These are phyloP conservation scores for Spizellomyces punctatus DNA, from an alignment of 192 early-diverging fungal species.

Conservation along the genomic window DNA sequence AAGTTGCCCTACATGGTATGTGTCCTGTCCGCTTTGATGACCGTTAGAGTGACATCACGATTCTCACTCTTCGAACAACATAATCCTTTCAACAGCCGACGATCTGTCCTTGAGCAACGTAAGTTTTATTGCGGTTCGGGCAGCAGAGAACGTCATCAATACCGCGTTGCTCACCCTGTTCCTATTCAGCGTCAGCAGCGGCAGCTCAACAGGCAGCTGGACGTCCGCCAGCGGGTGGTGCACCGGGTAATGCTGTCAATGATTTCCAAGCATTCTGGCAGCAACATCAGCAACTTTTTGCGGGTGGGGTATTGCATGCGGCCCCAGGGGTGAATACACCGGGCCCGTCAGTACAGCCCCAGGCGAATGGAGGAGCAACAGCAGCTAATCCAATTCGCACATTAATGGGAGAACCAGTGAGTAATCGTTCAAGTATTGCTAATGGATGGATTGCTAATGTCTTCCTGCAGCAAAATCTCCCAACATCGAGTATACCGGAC, in stretches of 20 bases:
- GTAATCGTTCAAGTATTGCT: too few species aligned
- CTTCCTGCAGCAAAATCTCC: too few species aligned
- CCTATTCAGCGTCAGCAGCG: conserved; percentile 17
- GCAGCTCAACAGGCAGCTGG: conserved; percentile 13
- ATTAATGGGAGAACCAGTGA: too few species aligned
- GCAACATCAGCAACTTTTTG: conserved; percentile 26
- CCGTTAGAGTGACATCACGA: background rate
- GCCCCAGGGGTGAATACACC: too few species aligned
- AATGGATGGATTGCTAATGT: too few species aligned
- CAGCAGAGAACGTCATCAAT: background rate
- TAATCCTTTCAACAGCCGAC: conserved; percentile 19
- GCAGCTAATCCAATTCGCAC: too few species aligned
- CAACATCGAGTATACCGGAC: too few species aligned
- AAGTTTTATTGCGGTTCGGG: background rate
- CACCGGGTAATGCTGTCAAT: conserved; percentile 14
- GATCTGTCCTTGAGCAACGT: conserved; percentile 43
- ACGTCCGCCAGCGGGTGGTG: conserved; percentile 13
- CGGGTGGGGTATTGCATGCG: conserved; percentile 15
- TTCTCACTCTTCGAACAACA: too few species aligned
- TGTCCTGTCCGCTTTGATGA: background rate
- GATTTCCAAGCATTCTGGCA: conserved; percentile 27
- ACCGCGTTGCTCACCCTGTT: background rate
- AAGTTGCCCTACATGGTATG: conserved; percentile 92
- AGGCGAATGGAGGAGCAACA: too few species aligned
- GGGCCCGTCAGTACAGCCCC: too few species aligned